Evolutionary conservation across 306 rosid species (phyloP).

Genomic region (Ceratonia siliqua): DNA sequence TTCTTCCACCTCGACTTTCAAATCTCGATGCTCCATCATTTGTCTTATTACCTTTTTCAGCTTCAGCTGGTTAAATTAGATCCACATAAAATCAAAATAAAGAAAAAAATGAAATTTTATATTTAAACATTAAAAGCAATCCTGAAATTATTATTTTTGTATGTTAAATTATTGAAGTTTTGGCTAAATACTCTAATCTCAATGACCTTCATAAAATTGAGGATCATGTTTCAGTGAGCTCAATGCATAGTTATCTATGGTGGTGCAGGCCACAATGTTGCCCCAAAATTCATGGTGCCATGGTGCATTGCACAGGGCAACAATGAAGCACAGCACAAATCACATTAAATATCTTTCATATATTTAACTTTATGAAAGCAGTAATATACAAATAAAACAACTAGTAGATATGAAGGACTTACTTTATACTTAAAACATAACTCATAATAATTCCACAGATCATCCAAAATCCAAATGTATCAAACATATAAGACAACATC

Average conservation of each 20-base stretch:
- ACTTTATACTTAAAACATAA: neutral
- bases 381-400: neutral
- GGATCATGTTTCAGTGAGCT: slow-evolving; percentile 17
- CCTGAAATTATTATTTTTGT: neutral
- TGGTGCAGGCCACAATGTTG: neutral
- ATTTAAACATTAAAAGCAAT: neutral
- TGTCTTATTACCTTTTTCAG: slow-evolving; percentile 61
- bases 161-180: neutral
- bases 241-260: neutral
- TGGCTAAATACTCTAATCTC: neutral
- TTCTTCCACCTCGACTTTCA: slow-evolving; percentile 66
- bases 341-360: neutral
- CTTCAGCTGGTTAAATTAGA: slow-evolving; percentile 65
- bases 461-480: neutral
- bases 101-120: slow-evolving; percentile 7
- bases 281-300: neutral
- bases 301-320: neutral
- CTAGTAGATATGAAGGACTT: neutral
- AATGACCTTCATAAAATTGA: slow-evolving; percentile 9
- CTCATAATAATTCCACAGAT: neutral
- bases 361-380: neutral
- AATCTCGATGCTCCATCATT: slow-evolving; percentile 64
- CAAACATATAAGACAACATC: neutral
- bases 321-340: neutral
- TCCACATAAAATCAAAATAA: slow-evolving; percentile 19